Conservation (phyloP, 345 rosid genomes). For the Crucihimalaya himalaica region DNA sequence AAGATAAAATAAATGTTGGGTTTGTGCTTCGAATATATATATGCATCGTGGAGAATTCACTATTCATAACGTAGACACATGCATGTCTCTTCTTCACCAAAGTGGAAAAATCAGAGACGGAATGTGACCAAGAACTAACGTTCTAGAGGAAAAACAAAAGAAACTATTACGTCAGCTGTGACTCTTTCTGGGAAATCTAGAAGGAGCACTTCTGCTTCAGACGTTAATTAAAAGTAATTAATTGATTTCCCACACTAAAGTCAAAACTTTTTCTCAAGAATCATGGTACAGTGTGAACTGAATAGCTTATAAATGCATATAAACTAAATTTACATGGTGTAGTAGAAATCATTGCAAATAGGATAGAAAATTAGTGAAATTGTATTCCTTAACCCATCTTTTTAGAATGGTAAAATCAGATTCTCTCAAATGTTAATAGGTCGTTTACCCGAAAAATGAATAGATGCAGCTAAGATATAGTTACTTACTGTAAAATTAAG, state of each 20-base stretch:
- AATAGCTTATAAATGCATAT: slow-evolving; percentile 7
- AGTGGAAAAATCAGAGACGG: slow-evolving; percentile 34
- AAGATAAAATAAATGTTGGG: slow-evolving; percentile 12
- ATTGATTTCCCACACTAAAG: slow-evolving; percentile 15
- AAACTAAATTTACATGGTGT: neutral
- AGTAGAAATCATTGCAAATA: neutral
- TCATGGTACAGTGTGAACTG: slow-evolving; percentile 17
- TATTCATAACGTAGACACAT: slow-evolving; percentile 5
- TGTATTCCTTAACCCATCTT: neutral
- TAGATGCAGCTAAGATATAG: too few relatives aligned
- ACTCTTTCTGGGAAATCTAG: slow-evolving; percentile 25
- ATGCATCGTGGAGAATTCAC: slow-evolving; percentile 10
- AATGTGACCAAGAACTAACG: slow-evolving; percentile 24
- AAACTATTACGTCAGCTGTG: slow-evolving; percentile 32
- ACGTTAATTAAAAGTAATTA: neutral
- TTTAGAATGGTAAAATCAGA: too few relatives aligned
- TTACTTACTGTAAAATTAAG: neutral
- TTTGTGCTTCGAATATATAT: slow-evolving; percentile 3
- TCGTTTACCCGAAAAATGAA: too few relatives aligned
- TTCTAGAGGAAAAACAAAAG: neutral
- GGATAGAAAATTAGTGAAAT: neutral
- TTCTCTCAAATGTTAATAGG: too few relatives aligned
- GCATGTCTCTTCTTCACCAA: slow-evolving; percentile 6
- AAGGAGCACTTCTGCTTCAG: slow-evolving; percentile 4
- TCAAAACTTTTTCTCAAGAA: neutral